Conservation (phyloP, 345 rosid species). For the Aquilaria malaccensis region DNA sequence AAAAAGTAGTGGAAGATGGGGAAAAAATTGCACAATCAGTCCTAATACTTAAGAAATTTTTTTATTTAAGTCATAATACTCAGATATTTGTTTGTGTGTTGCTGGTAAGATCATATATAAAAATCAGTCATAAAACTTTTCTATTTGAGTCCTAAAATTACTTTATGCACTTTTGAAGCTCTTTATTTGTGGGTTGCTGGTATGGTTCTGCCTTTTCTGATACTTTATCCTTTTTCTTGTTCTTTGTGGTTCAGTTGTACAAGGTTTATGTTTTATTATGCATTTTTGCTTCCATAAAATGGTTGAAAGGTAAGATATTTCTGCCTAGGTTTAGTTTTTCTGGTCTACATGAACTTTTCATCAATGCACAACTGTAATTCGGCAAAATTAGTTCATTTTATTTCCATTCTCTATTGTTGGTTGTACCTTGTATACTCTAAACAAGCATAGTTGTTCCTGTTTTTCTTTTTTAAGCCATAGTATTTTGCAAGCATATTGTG, state of each 20-base stretch:
- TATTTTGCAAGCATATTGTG: background rate
- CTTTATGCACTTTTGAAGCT: slow-evolving; percentile 4
- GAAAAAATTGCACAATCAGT: too few relatives aligned
- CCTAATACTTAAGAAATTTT: too few relatives aligned
- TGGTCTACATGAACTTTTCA: slow-evolving; percentile 1
- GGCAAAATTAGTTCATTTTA: background rate
- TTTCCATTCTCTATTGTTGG: background rate
- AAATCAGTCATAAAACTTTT: too few relatives aligned
- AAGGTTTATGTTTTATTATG: background rate
- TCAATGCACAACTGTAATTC: background rate
- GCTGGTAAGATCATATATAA: too few relatives aligned
- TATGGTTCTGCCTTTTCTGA: background rate
- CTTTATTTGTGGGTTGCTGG: slow-evolving; percentile 12
- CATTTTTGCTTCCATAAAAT: background rate
- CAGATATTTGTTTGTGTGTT: too few relatives aligned
- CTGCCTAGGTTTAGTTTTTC: background rate
- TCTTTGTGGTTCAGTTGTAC: background rate
- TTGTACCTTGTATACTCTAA: background rate
- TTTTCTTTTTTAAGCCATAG: background rate
- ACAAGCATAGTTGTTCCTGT: background rate
- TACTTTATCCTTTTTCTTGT: background rate
- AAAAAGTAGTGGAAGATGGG: too few relatives aligned
- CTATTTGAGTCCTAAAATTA: background rate
- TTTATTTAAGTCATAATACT: too few relatives aligned
- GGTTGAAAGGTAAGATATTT: background rate